A percentile compares a stretch with the other conserved stretches of the same genome.
Conservation (phyloP, 2,329 filamentous ascomycete species). For the Hirsutella rhossiliensis region DNA sequence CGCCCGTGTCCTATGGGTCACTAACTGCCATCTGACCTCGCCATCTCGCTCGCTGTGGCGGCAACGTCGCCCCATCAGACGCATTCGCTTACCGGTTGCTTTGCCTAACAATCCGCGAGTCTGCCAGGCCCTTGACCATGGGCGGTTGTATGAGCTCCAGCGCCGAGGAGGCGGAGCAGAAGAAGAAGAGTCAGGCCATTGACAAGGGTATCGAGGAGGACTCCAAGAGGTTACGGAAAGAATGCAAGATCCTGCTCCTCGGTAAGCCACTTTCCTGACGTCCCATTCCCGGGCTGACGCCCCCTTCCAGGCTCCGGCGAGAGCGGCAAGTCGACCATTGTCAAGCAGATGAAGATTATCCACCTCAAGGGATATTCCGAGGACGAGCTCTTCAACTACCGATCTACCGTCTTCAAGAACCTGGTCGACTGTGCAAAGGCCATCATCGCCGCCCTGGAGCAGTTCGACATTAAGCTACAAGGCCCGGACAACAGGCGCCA, state of each 20-base stretch:
- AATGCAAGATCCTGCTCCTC: conserved; percentile 96
- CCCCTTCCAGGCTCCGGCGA: conserved; percentile 70
- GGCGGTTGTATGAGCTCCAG: conserved; percentile 86
- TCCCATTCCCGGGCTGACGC: not conserved
- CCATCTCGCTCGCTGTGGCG: not conserved
- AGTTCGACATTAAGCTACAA: conserved; percentile 76
- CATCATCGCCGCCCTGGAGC: conserved; percentile 79
- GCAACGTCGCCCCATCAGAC: not conserved
- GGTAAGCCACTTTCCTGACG: conserved; percentile 39
- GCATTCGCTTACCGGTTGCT: not conserved
- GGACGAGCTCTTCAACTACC: conserved; percentile 88
- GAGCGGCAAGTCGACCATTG: conserved; percentile 97
- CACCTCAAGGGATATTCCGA: conserved; percentile 95
- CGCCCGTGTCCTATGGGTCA: conserved; percentile 1
- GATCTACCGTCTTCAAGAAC: conserved; percentile 96
- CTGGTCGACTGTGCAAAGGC: conserved; percentile 93
- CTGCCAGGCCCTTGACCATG: conserved; percentile 44
- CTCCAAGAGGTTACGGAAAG: conserved; percentile 78
- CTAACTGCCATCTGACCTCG: not conserved
- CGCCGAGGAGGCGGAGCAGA: conserved; percentile 79
- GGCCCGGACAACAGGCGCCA: conserved; percentile 60
- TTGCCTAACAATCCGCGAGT: conserved; percentile 2
- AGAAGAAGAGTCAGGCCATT: conserved; percentile 93
- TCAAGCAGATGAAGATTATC: conserved; percentile 99
- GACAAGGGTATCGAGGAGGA: conserved; percentile 91